Evolutionary conservation across 768 basidiomycete genomes (phyloP).

Genomic region (Pleurotus tuoliensis): DNA sequence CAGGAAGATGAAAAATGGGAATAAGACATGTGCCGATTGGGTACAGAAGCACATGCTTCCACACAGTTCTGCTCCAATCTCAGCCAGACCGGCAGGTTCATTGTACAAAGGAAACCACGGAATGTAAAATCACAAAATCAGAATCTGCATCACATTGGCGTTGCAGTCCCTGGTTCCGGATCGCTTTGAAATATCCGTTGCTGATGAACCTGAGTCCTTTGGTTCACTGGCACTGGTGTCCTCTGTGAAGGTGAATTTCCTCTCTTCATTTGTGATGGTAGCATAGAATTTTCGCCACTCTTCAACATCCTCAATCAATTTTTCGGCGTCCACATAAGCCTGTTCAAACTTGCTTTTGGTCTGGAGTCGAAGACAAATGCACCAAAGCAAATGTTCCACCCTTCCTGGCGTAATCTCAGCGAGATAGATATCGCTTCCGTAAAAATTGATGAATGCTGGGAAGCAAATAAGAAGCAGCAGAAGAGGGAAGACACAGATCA

Average conservation of each 20-base stretch:
- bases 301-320: background rate
- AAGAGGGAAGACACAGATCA: background rate
- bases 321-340: background rate
- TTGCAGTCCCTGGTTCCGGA: too few species aligned
- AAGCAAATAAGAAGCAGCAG: background rate
- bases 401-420: background rate
- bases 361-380: background rate
- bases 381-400: background rate
- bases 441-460: background rate
- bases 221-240: background rate
- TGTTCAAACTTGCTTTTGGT: background rate
- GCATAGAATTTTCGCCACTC: background rate
- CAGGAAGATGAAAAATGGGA: too few species aligned
- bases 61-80: too few species aligned
- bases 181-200: too few species aligned
- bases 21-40: too few species aligned
- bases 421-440: background rate
- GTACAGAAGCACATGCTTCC: too few species aligned
- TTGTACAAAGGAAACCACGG: slow-evolving; percentile 9
- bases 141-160: too few species aligned
- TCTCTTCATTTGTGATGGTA: background rate
- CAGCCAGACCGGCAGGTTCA: background rate
- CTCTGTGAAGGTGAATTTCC: background rate
- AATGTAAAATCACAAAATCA: background rate
- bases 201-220: background rate